phyloP scores from a whole-genome alignment of 495 filamentous ascomycete species.

The Aspergillus homomorphus region DNA sequence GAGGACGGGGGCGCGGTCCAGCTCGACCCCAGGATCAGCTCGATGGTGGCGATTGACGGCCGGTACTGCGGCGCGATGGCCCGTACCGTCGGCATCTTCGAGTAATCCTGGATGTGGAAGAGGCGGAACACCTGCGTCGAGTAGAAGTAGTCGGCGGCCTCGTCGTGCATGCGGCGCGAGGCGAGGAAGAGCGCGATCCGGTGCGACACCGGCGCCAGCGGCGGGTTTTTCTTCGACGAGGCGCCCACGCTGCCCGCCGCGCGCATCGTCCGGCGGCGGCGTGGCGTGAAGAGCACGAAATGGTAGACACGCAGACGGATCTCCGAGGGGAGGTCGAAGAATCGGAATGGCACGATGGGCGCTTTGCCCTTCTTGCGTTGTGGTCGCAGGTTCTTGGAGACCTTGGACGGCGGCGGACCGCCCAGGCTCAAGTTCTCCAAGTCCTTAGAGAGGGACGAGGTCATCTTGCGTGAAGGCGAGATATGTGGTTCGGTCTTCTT shows the following conservation, averaged over 20 bases:
- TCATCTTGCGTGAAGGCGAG: constrained; percentile 8
- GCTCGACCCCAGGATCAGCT: constrained; percentile 76
- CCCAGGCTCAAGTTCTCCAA: constrained; percentile 19
- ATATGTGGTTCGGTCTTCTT: constrained; percentile 3
- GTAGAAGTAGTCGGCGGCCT: constrained; percentile 74
- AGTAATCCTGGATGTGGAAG: constrained; percentile 69
- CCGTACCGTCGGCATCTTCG: constrained; percentile 53
- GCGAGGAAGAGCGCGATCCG: constrained; percentile 61
- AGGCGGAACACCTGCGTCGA: constrained; percentile 71
- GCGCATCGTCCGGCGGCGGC: constrained; percentile 26
- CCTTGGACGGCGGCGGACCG: constrained; percentile 7
- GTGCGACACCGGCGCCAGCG: constrained; percentile 42
- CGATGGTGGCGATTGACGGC: constrained; percentile 60
- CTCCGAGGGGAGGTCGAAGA: constrained; percentile 76
- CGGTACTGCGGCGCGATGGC: constrained; percentile 59
- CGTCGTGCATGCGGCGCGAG: constrained; percentile 62
- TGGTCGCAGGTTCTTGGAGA: constrained; percentile 16
- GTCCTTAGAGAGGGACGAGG: constrained; percentile 17
- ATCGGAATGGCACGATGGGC: constrained; percentile 53
- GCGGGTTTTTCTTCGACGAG: constrained; percentile 67
- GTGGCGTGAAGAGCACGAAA: constrained; percentile 53
- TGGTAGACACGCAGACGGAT: constrained; percentile 70
- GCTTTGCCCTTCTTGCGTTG: constrained; percentile 14
- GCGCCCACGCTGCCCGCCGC: constrained; percentile 60
- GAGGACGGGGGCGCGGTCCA: constrained; percentile 71